A percentile compares a stretch with the other conserved stretches of the same genome.
phyloP scores from a whole-genome alignment of 306 rosid species.

The Trifolium repens region DNA sequence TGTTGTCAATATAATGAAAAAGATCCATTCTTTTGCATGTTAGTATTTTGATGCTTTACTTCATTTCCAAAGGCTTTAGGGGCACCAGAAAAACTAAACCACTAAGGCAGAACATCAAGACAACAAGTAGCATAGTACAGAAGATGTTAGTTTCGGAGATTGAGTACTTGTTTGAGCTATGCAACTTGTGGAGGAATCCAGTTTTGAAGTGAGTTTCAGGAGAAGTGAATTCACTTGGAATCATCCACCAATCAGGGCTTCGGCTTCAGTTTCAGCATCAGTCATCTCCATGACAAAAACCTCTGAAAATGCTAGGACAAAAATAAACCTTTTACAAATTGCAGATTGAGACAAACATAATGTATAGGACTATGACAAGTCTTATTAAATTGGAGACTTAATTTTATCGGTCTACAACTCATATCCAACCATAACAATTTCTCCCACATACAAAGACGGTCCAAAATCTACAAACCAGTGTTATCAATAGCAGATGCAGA shows the following conservation, averaged over 20 bases:
- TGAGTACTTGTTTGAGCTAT: slow-evolving; percentile 22
- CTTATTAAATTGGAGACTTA: slow-evolving; percentile 4
- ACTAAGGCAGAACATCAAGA: slow-evolving; percentile 45
- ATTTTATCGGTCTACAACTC: slow-evolving; percentile 25
- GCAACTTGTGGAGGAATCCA: slow-evolving; percentile 41
- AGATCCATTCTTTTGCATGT: slow-evolving; percentile 36
- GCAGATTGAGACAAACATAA: neutral
- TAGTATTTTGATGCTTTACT: slow-evolving; percentile 40
- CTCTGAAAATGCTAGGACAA: slow-evolving; percentile 40
- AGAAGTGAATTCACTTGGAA: slow-evolving; percentile 38
- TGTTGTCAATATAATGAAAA: slow-evolving; percentile 23
- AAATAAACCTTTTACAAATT: slow-evolving; percentile 16
- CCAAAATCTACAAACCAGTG: slow-evolving; percentile 28
- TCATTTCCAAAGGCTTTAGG: slow-evolving; percentile 5
- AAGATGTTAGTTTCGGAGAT: slow-evolving; percentile 19
- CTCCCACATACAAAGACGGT: slow-evolving; percentile 31
- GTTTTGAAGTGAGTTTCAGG: slow-evolving; percentile 33
- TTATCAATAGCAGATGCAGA: neutral
- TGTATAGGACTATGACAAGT: slow-evolving; percentile 13
- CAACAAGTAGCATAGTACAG: slow-evolving; percentile 21
- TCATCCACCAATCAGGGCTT: slow-evolving; percentile 20
- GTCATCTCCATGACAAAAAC: slow-evolving; percentile 43
- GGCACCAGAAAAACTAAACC: slow-evolving; percentile 24
- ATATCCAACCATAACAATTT: slow-evolving; percentile 18
- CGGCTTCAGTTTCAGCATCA: slow-evolving; percentile 43